Evolutionary conservation across 2,329 filamentous ascomycete species (phyloP), one percentile per base, ranked within the genome.

Genomic region (Alternaria sp.): DNA sequence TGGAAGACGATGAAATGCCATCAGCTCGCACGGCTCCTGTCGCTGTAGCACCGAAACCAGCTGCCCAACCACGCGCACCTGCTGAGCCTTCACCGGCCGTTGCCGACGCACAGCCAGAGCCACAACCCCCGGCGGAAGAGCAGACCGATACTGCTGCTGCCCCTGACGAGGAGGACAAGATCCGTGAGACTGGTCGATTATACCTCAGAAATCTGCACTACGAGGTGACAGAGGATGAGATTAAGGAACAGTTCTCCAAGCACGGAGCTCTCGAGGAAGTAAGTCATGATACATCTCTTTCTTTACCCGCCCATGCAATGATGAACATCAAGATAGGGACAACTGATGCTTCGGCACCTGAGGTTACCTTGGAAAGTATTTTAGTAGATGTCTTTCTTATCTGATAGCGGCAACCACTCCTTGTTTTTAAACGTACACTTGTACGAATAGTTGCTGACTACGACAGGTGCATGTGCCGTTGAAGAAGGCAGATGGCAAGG

Each of bases 241-340:
- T 99, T 6, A 87, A 89, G 62, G 83, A 86, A 25, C 83, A 90
- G 51, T 97, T 98, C 75, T 83, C 84, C 49, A 84, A 86, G 25
- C 95, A 90, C 78, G 95, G 94, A 40, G 83, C 86, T 59, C 81
- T 97, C 50, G 88, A 95, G 86, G 95, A 98, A 90, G 96, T 98
- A 90, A 86, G 92, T 45, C 15, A 3, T 36, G 1, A 25, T 54
- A 32, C 58, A 47, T 51, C 69, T 58, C 65, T 68, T 69, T 61
- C 59, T 72, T 57, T 58, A 65, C 64, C 54, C 61, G 21, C 55
- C 57, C 52, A 64, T 65, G 69, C 64, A 81, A 87, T 95, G 96
- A 98, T 98, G 95, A 98, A 93, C 84, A 68, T 88, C 91, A 76
- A 89, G 96, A 98, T 98, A 98, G 96, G 96, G 96, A 98, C 96